Percentiles rank a stretch among this genome's conserved stretches.
These are phyloP conservation scores for Avena sativa DNA, from an alignment of 176 grass and related monocot species.

Conservation along the genomic window DNA sequence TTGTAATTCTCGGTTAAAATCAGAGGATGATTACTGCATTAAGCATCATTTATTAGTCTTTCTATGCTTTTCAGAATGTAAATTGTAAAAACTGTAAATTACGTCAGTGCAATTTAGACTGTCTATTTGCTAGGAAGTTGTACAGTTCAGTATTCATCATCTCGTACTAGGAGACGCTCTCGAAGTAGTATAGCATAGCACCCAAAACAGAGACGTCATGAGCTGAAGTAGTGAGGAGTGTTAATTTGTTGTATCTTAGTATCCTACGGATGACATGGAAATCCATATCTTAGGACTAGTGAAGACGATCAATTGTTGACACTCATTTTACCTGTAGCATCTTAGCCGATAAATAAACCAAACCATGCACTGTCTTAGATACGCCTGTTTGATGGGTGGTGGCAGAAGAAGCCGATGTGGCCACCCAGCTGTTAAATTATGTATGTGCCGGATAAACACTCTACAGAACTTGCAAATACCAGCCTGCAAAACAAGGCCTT, in stretches of 20 bases:
- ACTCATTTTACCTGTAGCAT: background rate
- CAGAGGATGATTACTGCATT: background rate
- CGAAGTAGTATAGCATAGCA: background rate
- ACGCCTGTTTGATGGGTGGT: conserved; percentile 71
- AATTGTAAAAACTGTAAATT: background rate
- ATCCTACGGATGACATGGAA: background rate
- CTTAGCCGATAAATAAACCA: background rate
- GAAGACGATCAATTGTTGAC: background rate
- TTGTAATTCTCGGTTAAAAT: background rate
- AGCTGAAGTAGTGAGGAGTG: background rate
- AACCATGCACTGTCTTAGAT: conserved; percentile 51
- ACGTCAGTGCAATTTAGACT: background rate
- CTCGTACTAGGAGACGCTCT: background rate
- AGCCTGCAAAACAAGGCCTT: too few relatives aligned
- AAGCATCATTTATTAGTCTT: background rate
- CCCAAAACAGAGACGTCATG: background rate
- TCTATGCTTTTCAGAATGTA: background rate
- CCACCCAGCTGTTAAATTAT: background rate
- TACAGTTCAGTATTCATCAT: background rate
- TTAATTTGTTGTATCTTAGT: background rate
- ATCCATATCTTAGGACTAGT: too few relatives aligned
- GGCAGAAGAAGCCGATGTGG: conserved; percentile 56
- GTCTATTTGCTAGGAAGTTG: background rate
- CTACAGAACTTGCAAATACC: too few relatives aligned
- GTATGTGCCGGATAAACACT: too few relatives aligned